Base-by-base conservation (phyloP, 345 rosid genomes). In the Turnera subulata region DNA sequence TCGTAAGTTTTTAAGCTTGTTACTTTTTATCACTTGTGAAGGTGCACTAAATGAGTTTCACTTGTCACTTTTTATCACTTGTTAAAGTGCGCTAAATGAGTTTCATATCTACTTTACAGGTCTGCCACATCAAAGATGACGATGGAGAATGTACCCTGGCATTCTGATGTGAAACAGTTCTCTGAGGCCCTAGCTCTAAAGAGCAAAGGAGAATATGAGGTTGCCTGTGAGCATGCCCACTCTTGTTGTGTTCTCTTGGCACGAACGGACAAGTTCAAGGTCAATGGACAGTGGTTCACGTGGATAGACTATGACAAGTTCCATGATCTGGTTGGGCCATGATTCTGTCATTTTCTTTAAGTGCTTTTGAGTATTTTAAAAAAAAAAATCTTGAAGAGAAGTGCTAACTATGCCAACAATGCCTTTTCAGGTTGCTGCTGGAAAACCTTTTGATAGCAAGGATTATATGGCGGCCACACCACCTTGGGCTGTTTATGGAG, bases 111-210 rank as follows among this genome's bases (percentile, higher is more conserved):
- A n/a, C 14, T 17, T 7, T 33, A 33, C 73, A 93, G 99, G 53
- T 79, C 99, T 61, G 87, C 97, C 21, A 87, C 97, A 37, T 93
- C 99, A 62, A 93, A 89, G 74, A 65, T 93, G 82, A 89, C 94
- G 4, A 93, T 89, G 99, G 96, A 89, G 76, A 93, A 93, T 73
- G 96, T 89, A 23, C 99, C 96, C 0, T 93, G 99, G 97, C 99
- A 89, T 63, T 50, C 90, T 12, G 98, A 92, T 51, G 99, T 93
- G 46, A 93, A 75, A 74, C 81, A 80, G 51, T 93, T 93, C 67
- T 93, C 99, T 16, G 97, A 93, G 75, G 90, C 92, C 48, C 73
- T 89, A 47, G 77, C 96, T 57, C 37, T 53, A 56, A 93, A 72
- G 69, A 89, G 96, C 67, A 62, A 75, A 13, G 97, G 96, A 25